Conservation (phyloP, 805 yeast species). For the Saccharomycopsis sp. region DNA sequence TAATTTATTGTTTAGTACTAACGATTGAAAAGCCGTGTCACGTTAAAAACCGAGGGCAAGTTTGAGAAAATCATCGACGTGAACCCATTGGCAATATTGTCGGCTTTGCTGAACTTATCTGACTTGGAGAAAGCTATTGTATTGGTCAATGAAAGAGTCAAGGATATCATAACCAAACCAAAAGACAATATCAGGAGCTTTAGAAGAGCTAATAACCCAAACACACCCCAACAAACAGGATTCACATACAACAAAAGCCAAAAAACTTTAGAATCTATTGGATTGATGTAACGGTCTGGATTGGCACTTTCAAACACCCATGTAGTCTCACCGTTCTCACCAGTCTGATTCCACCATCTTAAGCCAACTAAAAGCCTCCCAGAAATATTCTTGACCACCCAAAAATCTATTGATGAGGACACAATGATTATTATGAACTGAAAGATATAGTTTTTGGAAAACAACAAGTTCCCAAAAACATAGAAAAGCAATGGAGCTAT, state of each 20-base stretch:
- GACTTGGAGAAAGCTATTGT: conserved; percentile 87
- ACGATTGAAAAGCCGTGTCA: background rate
- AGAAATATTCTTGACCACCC: conserved; percentile 87
- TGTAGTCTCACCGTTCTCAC: conserved; percentile 53
- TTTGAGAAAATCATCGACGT: background rate
- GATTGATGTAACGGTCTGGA: conserved; percentile 66
- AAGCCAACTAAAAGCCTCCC: conserved; percentile 88
- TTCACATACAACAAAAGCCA: conserved; percentile 74
- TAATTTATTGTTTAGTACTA: background rate
- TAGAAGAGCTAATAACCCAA: conserved; percentile 72
- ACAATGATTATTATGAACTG: conserved; percentile 75
- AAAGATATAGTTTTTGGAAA: conserved; percentile 60
- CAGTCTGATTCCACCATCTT: conserved; percentile 95
- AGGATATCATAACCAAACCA: conserved; percentile 57
- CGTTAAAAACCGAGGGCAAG: background rate
- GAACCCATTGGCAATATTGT: conserved; percentile 45
- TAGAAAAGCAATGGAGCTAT: conserved; percentile 56
- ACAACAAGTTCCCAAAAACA: conserved; percentile 55
- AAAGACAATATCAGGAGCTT: conserved; percentile 68
- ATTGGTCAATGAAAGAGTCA: conserved; percentile 70
- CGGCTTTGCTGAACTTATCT: conserved; percentile 86
- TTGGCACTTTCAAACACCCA: conserved; percentile 91
- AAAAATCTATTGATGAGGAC: conserved; percentile 81
- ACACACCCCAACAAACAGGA: conserved; percentile 68
- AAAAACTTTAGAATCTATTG: conserved; percentile 84